Base-by-base conservation (phyloP, 2,329 filamentous ascomycete genomes). In the Fusarium verrucosum region DNA sequence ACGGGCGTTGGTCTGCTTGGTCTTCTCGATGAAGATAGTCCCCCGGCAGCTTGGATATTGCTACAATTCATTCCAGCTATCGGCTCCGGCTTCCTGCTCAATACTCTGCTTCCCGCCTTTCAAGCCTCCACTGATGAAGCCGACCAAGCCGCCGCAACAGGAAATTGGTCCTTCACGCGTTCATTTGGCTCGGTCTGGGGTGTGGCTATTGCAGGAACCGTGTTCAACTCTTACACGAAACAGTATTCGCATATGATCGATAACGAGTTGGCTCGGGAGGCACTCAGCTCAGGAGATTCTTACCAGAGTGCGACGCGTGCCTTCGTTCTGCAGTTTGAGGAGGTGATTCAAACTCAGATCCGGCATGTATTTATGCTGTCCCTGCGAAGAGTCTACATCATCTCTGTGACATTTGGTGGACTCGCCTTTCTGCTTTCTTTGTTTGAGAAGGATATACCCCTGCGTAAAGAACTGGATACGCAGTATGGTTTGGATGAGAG, bases 131-230 rank as follows among this genome's bases (percentile, higher is more conserved):
- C 78, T 0, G 38, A 62, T 1, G 77, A 81, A 35, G 50, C 53
- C 1, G 78, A 82, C 44, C 68, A 73, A 10, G 75, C 77, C 1
- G 66, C 72, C 0, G 76, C 77, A 0, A 77, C 76, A 1, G 74
- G 73, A 0, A 78, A 77, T 19, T 81, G 76, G 72, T 67, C 70
- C 0, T 85, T 83, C 51, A 73, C 81, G 33, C 76, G 82, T 7
- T 76, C 71, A 5, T 76, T 84, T 8, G 82, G 82, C 0, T 63
- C 72, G 8, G 76, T 81, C 4, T 78, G 82, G 66, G 81, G 82
- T 5, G 77, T 83, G 2, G 75, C 80, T 0, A 76, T 85, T 7
- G 78, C 79, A 0, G 76, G 76, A 0, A 69, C 74, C 1, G 74
- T 82, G n/a, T 82, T 82, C 66, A 76, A 77, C 47, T 69, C 70